phyloP scores from a whole-genome alignment of 108 stramenopile species.

The Stephanodiscus triporus region DNA sequence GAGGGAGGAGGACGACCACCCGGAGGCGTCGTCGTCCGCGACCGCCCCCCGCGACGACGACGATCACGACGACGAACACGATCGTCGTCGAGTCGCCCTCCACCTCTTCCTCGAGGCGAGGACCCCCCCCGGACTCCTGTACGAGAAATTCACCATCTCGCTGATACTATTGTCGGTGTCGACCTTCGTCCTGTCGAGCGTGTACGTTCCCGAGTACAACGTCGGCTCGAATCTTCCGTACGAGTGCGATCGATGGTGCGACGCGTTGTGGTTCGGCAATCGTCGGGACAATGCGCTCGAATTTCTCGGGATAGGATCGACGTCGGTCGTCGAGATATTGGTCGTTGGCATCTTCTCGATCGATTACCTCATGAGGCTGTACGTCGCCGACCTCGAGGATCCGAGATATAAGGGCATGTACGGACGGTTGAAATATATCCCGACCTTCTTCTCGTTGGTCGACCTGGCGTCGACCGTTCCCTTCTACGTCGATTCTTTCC shows the following conservation, averaged over 20 bases:
- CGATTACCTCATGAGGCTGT: slow-evolving; percentile 82
- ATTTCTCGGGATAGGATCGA: slow-evolving; percentile 63
- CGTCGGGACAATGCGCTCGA: slow-evolving; percentile 59
- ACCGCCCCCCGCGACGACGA: not conserved
- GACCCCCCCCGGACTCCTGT: slow-evolving; percentile 63
- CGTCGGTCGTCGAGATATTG: slow-evolving; percentile 64
- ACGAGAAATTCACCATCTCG: slow-evolving; percentile 80
- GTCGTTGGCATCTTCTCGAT: slow-evolving; percentile 77
- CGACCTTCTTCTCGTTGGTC: slow-evolving; percentile 74
- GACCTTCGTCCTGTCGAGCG: slow-evolving; percentile 73
- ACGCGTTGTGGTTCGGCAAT: slow-evolving; percentile 84
- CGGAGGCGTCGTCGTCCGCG: not conserved
- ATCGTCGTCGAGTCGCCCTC: slow-evolving; percentile 31
- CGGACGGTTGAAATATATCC: slow-evolving; percentile 56
- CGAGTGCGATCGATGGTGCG: slow-evolving; percentile 59
- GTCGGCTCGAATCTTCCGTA: slow-evolving; percentile 32
- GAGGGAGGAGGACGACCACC: too few relatives aligned
- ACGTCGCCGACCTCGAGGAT: slow-evolving; percentile 63
- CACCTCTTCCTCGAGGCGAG: slow-evolving; percentile 79
- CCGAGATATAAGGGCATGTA: slow-evolving; percentile 44
- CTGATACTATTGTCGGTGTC: slow-evolving; percentile 84
- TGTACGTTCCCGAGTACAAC: slow-evolving; percentile 82
- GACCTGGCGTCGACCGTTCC: slow-evolving; percentile 88
- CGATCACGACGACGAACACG: not conserved
- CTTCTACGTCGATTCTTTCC: slow-evolving; percentile 86